Percentiles rank a stretch among this genome's conserved stretches.
phyloP scores from a whole-genome alignment of 2,329 filamentous ascomycete genomes.

The Trichoderma oligosporum region DNA sequence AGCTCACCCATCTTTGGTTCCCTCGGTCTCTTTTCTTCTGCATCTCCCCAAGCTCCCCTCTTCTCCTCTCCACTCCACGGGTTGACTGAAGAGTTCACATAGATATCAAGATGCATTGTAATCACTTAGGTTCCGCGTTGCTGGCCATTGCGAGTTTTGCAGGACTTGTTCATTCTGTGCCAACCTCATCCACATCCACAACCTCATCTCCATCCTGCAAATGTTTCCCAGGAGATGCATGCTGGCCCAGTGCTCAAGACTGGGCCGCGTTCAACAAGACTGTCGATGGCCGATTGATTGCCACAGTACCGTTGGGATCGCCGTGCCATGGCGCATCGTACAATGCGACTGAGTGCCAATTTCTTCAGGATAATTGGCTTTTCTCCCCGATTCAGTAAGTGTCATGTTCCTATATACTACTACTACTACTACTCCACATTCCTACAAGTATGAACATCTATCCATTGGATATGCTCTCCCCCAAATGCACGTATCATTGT shows the following conservation, averaged over 20 bases:
- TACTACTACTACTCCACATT: too few species aligned
- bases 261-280: conserved; percentile 52
- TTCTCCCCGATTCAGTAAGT: conserved; percentile 41
- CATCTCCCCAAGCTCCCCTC: background rate
- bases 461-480: background rate
- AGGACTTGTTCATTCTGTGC: background rate
- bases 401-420: background rate
- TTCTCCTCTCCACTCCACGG: too few species aligned
- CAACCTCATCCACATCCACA: background rate
- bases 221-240: conserved; percentile 49
- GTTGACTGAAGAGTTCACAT: too few species aligned
- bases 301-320: conserved; percentile 47
- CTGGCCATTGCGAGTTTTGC: background rate
- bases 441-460: too few species aligned
- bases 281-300: conserved; percentile 47
- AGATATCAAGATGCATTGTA: conserved; percentile 1
- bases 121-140: background rate
- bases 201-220: conserved; percentile 5
- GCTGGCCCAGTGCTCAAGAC: conserved; percentile 46
- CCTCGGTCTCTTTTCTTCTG: background rate
- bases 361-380: conserved; percentile 43
- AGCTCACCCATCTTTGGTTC: background rate
- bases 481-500: background rate
- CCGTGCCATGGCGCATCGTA: conserved; percentile 49
- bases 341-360: conserved; percentile 42